These are phyloP conservation scores for Trichoderma simmonsii DNA, from an alignment of 2,329 filamentous ascomycete genomes.

Conservation along the genomic window DNA sequence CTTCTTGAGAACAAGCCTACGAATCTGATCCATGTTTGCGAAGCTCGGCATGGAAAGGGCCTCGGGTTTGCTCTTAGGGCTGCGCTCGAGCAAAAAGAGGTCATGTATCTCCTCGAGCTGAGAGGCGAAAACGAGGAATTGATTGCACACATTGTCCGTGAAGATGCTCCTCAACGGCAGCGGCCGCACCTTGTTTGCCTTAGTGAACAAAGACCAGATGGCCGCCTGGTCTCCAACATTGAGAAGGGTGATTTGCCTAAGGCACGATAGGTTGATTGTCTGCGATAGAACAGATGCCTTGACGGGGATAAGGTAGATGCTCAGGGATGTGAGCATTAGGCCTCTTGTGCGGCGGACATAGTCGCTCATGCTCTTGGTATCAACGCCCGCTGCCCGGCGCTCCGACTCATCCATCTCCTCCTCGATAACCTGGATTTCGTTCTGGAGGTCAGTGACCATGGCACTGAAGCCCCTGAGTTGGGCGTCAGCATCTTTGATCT, in stretches of 20 bases:
- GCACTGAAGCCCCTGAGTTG: slow-evolving; percentile 31
- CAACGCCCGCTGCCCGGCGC: neutral
- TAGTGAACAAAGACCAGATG: slow-evolving; percentile 57
- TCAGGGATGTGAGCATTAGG: slow-evolving; percentile 52
- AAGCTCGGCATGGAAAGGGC: slow-evolving; percentile 50
- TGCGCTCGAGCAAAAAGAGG: slow-evolving; percentile 57
- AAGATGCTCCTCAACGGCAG: slow-evolving; percentile 57
- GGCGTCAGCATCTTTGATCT: slow-evolving; percentile 21
- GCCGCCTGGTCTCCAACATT: slow-evolving; percentile 60
- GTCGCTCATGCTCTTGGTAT: slow-evolving; percentile 36
- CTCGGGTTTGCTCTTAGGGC: slow-evolving; percentile 49
- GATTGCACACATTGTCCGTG: slow-evolving; percentile 58
- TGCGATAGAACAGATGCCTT: slow-evolving; percentile 55
- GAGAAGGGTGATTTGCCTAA: slow-evolving; percentile 58
- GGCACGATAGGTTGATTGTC: slow-evolving; percentile 54
- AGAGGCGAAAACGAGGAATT: slow-evolving; percentile 53
- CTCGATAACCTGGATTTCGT: slow-evolving; percentile 34
- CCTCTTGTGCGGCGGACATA: slow-evolving; percentile 60
- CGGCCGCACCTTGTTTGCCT: slow-evolving; percentile 50
- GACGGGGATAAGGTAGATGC: slow-evolving; percentile 58
- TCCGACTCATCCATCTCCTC: slow-evolving; percentile 32
- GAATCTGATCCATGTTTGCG: slow-evolving; percentile 56
- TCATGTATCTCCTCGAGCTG: slow-evolving; percentile 54
- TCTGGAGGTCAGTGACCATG: slow-evolving; percentile 34
- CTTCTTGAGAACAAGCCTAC: slow-evolving; percentile 54